Percentiles rank a stretch among this genome's conserved stretches.
Conservation (phyloP, 441 rosid genomes). For the Geranium incanum region DNA sequence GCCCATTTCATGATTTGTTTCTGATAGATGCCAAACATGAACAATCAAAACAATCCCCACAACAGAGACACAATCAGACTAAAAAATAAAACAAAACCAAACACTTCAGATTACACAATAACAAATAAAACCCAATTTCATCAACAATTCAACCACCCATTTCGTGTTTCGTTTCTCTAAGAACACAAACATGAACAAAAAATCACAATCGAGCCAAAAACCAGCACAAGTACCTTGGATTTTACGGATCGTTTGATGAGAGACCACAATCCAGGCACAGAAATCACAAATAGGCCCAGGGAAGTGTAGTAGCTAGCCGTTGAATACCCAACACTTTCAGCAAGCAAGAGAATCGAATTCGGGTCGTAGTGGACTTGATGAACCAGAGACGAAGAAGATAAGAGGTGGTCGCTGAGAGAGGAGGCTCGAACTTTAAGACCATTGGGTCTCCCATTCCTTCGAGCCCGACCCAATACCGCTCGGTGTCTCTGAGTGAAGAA, state of each 20-base stretch:
- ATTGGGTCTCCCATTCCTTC: constrained; percentile 15
- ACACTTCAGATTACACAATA: background rate
- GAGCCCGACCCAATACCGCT: constrained; percentile 17
- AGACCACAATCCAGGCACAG: constrained; percentile 96
- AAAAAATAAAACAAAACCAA: no score
- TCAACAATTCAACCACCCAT: background rate
- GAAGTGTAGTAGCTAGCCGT: constrained; percentile 90
- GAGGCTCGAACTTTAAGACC: constrained; percentile 20
- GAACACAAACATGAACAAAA: background rate
- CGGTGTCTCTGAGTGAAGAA: constrained; percentile 8
- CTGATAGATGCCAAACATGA: background rate
- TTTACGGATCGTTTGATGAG: constrained; percentile 94
- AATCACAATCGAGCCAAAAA: background rate
- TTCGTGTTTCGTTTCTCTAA: background rate
- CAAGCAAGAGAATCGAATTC: constrained; percentile 36
- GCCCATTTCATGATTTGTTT: background rate
- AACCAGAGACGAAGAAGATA: constrained; percentile 24
- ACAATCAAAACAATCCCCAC: background rate
- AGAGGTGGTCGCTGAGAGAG: constrained; percentile 24
- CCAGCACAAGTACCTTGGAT: constrained; percentile 59
- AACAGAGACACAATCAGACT: no score
- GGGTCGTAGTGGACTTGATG: constrained; percentile 22
- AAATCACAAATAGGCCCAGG: constrained; percentile 75
- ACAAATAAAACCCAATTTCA: background rate
- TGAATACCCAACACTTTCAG: constrained; percentile 60